Base-by-base conservation (phyloP, 179 eudicot species). In the Beta macrorhiza region DNA sequence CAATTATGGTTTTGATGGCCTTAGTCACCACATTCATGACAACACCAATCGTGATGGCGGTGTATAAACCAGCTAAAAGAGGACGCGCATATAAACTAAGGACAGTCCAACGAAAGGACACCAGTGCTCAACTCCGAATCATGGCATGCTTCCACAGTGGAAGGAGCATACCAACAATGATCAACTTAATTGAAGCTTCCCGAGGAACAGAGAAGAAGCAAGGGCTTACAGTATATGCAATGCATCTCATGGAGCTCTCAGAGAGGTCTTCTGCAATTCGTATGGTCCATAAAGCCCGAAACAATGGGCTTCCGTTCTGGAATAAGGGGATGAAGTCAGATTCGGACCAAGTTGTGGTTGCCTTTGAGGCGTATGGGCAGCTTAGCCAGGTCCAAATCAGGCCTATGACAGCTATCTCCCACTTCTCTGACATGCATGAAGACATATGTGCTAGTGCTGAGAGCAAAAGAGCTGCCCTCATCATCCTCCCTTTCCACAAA, bases 1-100 rank as follows among this genome's bases (percentile, higher is more conserved):
- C 98, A 5, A 94, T 94, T 68, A 77, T 94, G 89, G 98, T 94
- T 72, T 64, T 94, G 72, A 94, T 94, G 98, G 97, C 98, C 10
- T 69, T 92, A 32, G 90, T 94, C 87, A 94, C 98, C 16, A 94
- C 97, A 12, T 94, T 94, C 82, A 88, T 94, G 76, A 92, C 98
- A 2, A 94, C 98, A 4, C 97, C 98, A 62, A 80, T 91, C 2
- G 97, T 94, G 44, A 87, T 90, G 85, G 91, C 95, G 1, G 81
- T 91, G 25, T 94, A 94, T 75, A 92, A 91, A 78, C 97, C 98
- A 8, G 97, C 97, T 0, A 87, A 90, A 52, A 83, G 45, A 79
- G 84, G 84, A 45, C 72, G 63, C 0, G 63, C 86, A 3, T 94
- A 94, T 85, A 90, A 87, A 83, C 83, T 87, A 64, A 79, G 94